Evolutionary conservation across 768 basidiomycete species (phyloP).

Genomic region (Boletus reticuloceps): DNA sequence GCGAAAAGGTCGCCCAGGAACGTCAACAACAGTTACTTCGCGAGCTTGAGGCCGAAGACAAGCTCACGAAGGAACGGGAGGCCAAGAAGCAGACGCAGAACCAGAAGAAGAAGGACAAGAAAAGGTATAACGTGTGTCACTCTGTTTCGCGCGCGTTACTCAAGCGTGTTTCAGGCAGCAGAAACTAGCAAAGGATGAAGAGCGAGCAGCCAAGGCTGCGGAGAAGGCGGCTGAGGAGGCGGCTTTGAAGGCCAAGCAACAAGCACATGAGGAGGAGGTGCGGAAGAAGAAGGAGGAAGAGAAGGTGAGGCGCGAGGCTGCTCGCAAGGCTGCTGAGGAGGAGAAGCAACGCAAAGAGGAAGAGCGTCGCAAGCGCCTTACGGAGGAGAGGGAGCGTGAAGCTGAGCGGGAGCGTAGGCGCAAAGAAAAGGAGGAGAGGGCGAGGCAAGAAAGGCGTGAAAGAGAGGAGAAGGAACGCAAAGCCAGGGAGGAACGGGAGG

Average conservation of each 20-base stretch:
- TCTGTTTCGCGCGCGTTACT: slow-evolving; percentile 1
- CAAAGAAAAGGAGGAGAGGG: slow-evolving; percentile 70
- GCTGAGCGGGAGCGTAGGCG: slow-evolving; percentile 72
- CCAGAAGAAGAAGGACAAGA: slow-evolving; percentile 99
- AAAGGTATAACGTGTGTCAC: slow-evolving; percentile 57
- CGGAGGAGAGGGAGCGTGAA: slow-evolving; percentile 80
- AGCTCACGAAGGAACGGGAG: slow-evolving; percentile 80
- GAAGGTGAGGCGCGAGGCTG: slow-evolving; percentile 70
- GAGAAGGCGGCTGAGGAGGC: slow-evolving; percentile 88
- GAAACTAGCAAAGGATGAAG: slow-evolving; percentile 91
- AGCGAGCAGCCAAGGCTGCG: slow-evolving; percentile 77
- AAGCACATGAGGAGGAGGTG: slow-evolving; percentile 75
- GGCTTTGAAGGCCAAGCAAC: slow-evolving; percentile 70
- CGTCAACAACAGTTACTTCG: slow-evolving; percentile 89
- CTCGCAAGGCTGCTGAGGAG: slow-evolving; percentile 76
- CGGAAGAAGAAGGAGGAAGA: slow-evolving; percentile 87
- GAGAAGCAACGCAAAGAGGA: slow-evolving; percentile 83
- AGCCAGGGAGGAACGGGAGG: slow-evolving; percentile 63
- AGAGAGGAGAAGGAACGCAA: slow-evolving; percentile 66
- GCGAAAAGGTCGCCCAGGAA: slow-evolving; percentile 95
- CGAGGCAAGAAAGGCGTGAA: slow-evolving; percentile 46
- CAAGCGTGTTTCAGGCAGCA: slow-evolving; percentile 58
- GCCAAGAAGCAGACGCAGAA: slow-evolving; percentile 90
- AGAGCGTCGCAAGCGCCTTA: slow-evolving; percentile 69
- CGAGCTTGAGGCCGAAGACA: slow-evolving; percentile 95